Evolutionary conservation across 129 eudicot species (phyloP).

Genomic region (Scalesia atractyloides): DNA sequence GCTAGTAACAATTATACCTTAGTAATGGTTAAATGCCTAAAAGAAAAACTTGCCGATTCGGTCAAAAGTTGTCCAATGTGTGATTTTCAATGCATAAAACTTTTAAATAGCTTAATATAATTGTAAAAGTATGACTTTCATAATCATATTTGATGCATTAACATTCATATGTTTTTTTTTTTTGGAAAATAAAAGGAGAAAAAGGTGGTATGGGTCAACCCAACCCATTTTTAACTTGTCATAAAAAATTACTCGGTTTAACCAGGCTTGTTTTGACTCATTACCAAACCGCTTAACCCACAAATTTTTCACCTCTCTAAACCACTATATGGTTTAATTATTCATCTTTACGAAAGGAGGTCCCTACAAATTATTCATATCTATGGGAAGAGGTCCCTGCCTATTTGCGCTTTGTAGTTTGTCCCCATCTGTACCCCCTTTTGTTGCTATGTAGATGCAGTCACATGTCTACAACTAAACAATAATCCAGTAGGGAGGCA

Average conservation of each 20-base stretch:
- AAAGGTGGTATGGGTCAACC: too few species aligned
- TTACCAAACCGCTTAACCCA: background rate
- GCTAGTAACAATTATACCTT: background rate
- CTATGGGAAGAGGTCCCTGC: slow-evolving; percentile 9
- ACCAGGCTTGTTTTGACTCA: too few species aligned
- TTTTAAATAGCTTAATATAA: background rate
- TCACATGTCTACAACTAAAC: slow-evolving; percentile 12
- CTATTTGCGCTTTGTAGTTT: background rate
- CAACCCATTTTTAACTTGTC: too few species aligned
- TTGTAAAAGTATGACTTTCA: background rate
- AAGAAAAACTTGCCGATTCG: too few species aligned
- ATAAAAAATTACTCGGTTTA: too few species aligned
- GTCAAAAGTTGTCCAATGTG: background rate
- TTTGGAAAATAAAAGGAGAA: too few species aligned
- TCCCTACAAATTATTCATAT: background rate
- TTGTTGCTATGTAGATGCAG: background rate
- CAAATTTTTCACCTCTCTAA: background rate
- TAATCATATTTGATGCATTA: background rate
- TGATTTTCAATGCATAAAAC: background rate
- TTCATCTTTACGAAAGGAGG: slow-evolving; percentile 3
- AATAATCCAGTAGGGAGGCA: slow-evolving; percentile 9
- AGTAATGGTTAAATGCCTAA: too few species aligned
- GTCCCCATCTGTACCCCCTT: background rate
- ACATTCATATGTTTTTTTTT: too few species aligned
- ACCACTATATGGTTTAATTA: background rate